Base-by-base conservation (phyloP, 2,329 filamentous ascomycete genomes). In the Aspergillus sp. region DNA sequence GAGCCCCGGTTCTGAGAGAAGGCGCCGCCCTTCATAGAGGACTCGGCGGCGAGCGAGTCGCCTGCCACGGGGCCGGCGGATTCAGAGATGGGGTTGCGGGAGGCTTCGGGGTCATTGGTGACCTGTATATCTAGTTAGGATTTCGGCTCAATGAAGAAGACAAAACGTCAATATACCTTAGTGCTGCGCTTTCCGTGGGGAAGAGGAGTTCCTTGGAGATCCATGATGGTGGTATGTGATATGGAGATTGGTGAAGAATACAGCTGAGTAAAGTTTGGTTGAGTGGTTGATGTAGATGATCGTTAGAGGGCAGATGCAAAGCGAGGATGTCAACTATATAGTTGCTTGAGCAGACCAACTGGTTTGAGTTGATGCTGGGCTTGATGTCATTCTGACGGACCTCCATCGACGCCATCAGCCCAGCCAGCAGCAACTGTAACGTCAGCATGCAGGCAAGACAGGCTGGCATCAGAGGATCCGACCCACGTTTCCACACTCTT, bases 41-140 rank as follows among this genome's bases (percentile, higher is more conserved):
- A 94, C 64, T 93, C 86, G 53, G 84, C 86, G 10, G 90, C 90
- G 4, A 95, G 83, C 6, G 88, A 93, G 71, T 87, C 88, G 13
- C 80, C 75, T 42, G 80, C 73, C 1, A 93, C 79, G 22, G 77
- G 63, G 48, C 90, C 90, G 4, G 86, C 75, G 13, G 79, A 74
- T 69, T 94, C 89, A 14, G 75, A 67, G 53, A 78, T 80, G 24
- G 82, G 80, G 42, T 82, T 76, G 44, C 80, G 70, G 35, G 62
- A 65, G 44, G 74, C 67, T 53, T 68, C 64, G 48, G 78, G 75
- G 64, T 82, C 81, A 44, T 67, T 77, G 43, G 76, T 81, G 54
- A 67, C 63, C 60, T 65, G 36, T 16, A 9, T 17, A 9, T 17
- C 8, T 17, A 32, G 36, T 41, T 47, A 35, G n/a, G 10, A 13